Evolutionary conservation across 306 rosid species (phyloP).

Genomic region (Prunus mira): DNA sequence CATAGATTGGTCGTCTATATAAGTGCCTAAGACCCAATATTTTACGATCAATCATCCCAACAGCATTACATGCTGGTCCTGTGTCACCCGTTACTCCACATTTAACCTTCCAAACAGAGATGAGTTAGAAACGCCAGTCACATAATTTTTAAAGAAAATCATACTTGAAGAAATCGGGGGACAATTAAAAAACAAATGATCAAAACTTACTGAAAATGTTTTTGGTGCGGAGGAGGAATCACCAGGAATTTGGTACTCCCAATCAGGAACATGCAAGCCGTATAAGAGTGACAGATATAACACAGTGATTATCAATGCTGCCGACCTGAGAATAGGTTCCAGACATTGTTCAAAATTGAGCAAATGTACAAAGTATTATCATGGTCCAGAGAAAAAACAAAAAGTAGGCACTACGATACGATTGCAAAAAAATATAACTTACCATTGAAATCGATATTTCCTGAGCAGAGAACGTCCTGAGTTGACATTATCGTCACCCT

Average conservation of each 20-base stretch:
- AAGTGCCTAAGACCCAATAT: constrained; percentile 70
- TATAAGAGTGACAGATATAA: constrained; percentile 56
- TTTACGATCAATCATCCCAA: constrained; percentile 84
- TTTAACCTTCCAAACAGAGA: constrained; percentile 54
- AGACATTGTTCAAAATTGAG: not conserved
- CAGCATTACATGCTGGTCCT: constrained; percentile 85
- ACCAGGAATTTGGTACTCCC: constrained; percentile 70
- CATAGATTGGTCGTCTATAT: constrained; percentile 64
- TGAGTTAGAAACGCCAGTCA: constrained; percentile 1
- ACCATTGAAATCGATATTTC: constrained; percentile 78
- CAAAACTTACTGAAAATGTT: constrained; percentile 62
- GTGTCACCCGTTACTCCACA: constrained; percentile 80
- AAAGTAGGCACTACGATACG: not conserved
- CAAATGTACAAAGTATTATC: not conserved
- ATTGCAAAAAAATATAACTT: constrained; percentile 20
- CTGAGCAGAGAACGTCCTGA: constrained; percentile 60
- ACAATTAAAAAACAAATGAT: not conserved
- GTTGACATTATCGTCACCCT: constrained; percentile 48
- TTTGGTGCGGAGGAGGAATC: constrained; percentile 41
- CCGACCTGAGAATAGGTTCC: constrained; percentile 43
- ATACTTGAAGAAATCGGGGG: not conserved
- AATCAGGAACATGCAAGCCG: constrained; percentile 82
- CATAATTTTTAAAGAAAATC: constrained; percentile 1
- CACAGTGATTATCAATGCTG: constrained; percentile 49
- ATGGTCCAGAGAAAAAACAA: not conserved